Evolutionary conservation across 768 basidiomycete species (phyloP).

Genomic region (Mycena belliarum): DNA sequence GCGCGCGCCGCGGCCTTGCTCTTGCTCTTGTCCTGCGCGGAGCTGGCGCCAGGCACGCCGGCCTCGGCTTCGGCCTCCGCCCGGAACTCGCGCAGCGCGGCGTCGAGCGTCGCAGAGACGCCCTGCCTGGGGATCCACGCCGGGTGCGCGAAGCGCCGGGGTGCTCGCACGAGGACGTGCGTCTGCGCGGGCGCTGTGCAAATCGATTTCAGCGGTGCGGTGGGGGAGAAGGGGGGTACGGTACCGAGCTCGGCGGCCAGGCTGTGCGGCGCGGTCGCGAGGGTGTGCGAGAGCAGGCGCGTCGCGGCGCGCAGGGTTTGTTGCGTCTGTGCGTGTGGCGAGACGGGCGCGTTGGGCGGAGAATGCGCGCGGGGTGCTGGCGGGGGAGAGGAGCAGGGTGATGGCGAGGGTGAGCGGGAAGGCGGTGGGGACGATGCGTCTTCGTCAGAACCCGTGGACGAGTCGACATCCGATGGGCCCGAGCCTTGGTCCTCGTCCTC

Average conservation of each 20-base stretch:
- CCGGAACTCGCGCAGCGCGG: conserved; percentile 41
- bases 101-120: conserved; percentile 38
- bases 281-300: conserved; percentile 12
- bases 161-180: conserved; percentile 29
- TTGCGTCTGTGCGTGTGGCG: neutral
- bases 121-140: conserved; percentile 40
- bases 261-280: conserved; percentile 26
- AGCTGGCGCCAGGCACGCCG: neutral
- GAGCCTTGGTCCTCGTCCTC: conserved; percentile 14
- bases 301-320: conserved; percentile 2
- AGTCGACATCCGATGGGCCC: neutral
- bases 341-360: neutral
- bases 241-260: conserved; percentile 39
- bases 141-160: conserved; percentile 29
- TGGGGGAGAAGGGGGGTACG: neutral
- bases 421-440: conserved; percentile 13
- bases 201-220: too few relatives aligned
- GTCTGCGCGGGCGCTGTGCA: conserved; percentile 25
- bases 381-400: conserved; percentile 3
- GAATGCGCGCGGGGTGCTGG: neutral
- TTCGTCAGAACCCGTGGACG: conserved; percentile 3
- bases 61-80: conserved; percentile 33
- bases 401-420: conserved; percentile 13
- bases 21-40: conserved; percentile 16
- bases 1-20: too few relatives aligned